Percentiles rank a stretch among this genome's conserved stretches.
Conservation (phyloP, 305 asterid species). For the Galium porrigens region DNA sequence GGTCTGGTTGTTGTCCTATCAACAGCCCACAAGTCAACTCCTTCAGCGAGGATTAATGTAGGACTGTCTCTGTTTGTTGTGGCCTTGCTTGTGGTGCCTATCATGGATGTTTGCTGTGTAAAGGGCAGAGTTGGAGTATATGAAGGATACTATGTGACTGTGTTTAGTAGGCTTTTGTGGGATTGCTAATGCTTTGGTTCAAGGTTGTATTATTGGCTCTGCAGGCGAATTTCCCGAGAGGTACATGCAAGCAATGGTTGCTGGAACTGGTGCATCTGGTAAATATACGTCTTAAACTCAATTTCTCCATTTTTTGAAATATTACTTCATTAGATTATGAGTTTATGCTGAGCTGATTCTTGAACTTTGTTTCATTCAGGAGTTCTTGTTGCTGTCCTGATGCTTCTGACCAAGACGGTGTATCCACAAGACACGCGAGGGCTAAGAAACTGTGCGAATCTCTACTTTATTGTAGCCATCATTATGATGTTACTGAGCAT, state of each 20-base stretch:
- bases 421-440: constrained; percentile 65
- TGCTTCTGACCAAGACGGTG: constrained; percentile 57
- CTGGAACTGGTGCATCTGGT: constrained; percentile 93
- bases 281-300: constrained; percentile 5
- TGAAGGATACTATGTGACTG: constrained; percentile 50
- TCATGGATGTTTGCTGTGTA: constrained; percentile 54
- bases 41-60: constrained; percentile 44
- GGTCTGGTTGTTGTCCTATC: constrained; percentile 37
- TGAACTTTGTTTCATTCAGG: constrained; percentile 27
- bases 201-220: constrained; percentile 68
- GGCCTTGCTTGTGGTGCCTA: constrained; percentile 55
- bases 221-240: constrained; percentile 82
- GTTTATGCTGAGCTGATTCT: neutral
- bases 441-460: constrained; percentile 67
- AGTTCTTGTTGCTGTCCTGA: constrained; percentile 57
- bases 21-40: constrained; percentile 42
- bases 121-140: constrained; percentile 55
- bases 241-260: constrained; percentile 80
- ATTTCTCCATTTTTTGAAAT: neutral
- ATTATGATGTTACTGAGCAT: constrained; percentile 43
- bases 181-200: constrained; percentile 72
- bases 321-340: neutral
- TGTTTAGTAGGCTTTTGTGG: constrained; percentile 49
- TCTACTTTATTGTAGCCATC: constrained; percentile 65
- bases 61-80: constrained; percentile 45